Conservation (phyloP, 2,329 filamentous ascomycete species). For the Bipolaris bicolor region DNA sequence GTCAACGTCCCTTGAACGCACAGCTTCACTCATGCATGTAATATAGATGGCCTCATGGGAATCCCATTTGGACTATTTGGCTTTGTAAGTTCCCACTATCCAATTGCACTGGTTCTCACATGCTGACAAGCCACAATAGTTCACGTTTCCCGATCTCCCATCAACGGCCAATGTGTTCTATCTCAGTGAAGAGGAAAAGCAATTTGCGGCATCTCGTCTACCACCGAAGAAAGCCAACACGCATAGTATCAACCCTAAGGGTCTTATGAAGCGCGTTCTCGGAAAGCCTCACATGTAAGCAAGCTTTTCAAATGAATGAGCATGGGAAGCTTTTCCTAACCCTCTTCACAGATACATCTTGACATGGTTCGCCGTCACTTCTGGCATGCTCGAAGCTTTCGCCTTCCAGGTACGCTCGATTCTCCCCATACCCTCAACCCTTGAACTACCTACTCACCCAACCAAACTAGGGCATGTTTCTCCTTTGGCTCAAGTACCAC, state of each 20-base stretch:
- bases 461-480: constrained; percentile 24
- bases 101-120: not conserved
- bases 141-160: constrained; percentile 33
- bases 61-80: constrained; percentile 31
- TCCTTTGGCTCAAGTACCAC: constrained; percentile 29
- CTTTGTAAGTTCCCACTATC: constrained; percentile 16
- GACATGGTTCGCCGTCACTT: constrained; percentile 45
- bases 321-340: not conserved
- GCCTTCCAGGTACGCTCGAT: constrained; percentile 21
- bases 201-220: constrained; percentile 26
- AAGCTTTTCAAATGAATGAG: not conserved
- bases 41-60: constrained; percentile 30
- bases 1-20: not conserved
- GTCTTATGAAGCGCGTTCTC: constrained; percentile 26
- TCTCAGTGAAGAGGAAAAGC: constrained; percentile 25
- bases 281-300: constrained; percentile 21
- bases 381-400: constrained; percentile 44
- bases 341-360: constrained; percentile 44
- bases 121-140: constrained; percentile 7
- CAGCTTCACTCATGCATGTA: not conserved
- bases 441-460: not conserved
- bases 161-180: constrained; percentile 19
- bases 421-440: not conserved
- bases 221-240: constrained; percentile 28
- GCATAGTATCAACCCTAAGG: constrained; percentile 26